Conservation (phyloP, 2,329 filamentous ascomycete species). For the Phaeomoniella chlamydospora region DNA sequence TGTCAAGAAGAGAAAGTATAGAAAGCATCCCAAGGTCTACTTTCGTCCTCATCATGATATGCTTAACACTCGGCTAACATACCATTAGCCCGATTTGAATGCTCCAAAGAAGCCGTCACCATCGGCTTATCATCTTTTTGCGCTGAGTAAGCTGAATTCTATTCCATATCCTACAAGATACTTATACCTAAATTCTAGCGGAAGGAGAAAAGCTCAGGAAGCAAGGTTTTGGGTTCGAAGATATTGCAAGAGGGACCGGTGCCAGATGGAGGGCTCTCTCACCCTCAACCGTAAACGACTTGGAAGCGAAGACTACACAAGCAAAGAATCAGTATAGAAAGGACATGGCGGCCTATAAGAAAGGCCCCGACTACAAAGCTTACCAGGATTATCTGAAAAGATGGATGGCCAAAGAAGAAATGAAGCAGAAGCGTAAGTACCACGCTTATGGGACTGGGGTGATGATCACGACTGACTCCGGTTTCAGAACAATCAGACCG, state of each 20-base stretch:
- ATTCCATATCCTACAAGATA: no score
- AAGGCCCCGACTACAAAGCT: neutral
- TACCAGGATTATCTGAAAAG: neutral
- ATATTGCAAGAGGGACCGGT: neutral
- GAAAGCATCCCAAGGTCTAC: neutral
- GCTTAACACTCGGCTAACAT: neutral
- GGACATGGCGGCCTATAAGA: neutral
- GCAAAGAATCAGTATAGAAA: neutral
- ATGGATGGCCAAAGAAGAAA: neutral
- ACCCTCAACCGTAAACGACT: neutral
- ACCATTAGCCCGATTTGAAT: neutral
- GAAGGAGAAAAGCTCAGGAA: neutral
- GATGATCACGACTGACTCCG: no score
- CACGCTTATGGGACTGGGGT: no score
- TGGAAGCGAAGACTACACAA: neutral
- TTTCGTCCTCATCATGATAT: neutral
- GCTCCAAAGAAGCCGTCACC: neutral
- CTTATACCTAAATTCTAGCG: neutral
- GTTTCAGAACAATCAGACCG: neutral
- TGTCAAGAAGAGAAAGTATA: neutral
- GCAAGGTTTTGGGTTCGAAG: neutral
- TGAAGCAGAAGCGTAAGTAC: neutral
- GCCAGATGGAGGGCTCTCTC: neutral
- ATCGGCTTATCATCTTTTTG: neutral
- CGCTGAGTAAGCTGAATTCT: neutral